These are phyloP conservation scores for Leccinum obscurum DNA, from an alignment of 768 basidiomycete genomes.

Conservation along the genomic window DNA sequence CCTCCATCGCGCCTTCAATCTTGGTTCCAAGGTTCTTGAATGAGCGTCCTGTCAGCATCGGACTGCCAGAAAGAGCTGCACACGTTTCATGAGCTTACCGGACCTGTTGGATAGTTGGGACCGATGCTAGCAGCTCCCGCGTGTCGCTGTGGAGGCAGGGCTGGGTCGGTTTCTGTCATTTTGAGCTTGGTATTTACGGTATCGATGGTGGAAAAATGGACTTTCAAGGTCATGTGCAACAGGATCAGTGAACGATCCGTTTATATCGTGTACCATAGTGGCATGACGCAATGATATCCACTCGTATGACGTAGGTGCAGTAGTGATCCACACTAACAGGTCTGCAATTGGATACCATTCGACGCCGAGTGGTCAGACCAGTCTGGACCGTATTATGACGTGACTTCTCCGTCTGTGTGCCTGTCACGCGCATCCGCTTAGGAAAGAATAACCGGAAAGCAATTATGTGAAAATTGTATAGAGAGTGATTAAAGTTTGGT, in stretches of 20 bases:
- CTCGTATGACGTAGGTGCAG: not conserved
- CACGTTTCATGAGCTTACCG: slow-evolving; percentile 22
- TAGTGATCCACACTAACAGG: not conserved
- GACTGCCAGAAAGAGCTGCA: not conserved
- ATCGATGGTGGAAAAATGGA: slow-evolving; percentile 20
- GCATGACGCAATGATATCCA: slow-evolving; percentile 4
- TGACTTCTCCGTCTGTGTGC: too few species aligned
- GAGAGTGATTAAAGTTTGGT: not conserved
- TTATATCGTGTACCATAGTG: not conserved
- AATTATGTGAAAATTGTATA: not conserved
- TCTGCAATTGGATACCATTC: not conserved
- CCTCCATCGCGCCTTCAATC: slow-evolving; percentile 38
- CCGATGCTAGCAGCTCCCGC: slow-evolving; percentile 45
- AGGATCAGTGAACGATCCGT: not conserved
- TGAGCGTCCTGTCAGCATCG: not conserved
- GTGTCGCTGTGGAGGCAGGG: slow-evolving; percentile 41
- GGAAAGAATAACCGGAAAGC: not conserved
- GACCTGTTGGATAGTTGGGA: slow-evolving; percentile 33
- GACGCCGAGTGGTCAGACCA: too few species aligned
- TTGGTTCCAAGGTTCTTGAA: slow-evolving; percentile 36
- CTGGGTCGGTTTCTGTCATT: not conserved
- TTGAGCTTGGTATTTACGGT: slow-evolving; percentile 2
- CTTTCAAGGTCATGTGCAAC: slow-evolving; percentile 10
- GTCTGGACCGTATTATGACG: too few species aligned
- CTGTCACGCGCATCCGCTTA: not conserved